Evolutionary conservation across 1,284 basidiomycete genomes (phyloP).

Genomic region (Fomitopsis schrenkii): DNA sequence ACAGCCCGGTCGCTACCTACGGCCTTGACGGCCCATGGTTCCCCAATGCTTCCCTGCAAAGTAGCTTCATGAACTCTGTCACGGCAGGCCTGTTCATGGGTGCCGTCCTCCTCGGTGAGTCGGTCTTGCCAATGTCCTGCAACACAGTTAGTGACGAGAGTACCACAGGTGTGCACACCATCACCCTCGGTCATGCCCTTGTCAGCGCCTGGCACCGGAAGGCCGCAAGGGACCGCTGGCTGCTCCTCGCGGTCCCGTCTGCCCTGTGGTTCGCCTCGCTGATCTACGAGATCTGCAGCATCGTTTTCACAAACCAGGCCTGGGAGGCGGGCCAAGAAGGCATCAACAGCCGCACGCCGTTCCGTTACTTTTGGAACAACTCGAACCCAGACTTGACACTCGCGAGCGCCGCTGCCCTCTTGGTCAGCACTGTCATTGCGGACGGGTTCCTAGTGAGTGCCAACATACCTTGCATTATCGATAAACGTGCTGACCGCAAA

Average conservation of each 20-base stretch:
- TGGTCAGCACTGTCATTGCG: slow-evolving; percentile 21
- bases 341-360: slow-evolving; percentile 23
- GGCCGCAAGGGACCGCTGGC: background rate
- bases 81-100: slow-evolving; percentile 11
- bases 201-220: background rate
- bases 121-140: background rate
- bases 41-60: background rate
- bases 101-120: slow-evolving; percentile 10
- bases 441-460: slow-evolving; percentile 23
- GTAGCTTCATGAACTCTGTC: slow-evolving; percentile 1
- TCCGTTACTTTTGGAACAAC: slow-evolving; percentile 12
- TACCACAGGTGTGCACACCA: slow-evolving; percentile 5
- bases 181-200: slow-evolving; percentile 4
- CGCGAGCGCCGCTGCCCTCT: slow-evolving; percentile 13
- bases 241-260: slow-evolving; percentile 4
- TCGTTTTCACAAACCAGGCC: slow-evolving; percentile 11
- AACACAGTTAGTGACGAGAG: background rate
- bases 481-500: background rate
- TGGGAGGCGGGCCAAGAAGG: slow-evolving; percentile 32
- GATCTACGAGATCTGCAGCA: slow-evolving; percentile 9
- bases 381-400: slow-evolving; percentile 14
- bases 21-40: background rate
- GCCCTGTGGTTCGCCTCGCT: slow-evolving; percentile 3
- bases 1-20: too few species aligned
- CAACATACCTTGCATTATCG: background rate